Evolutionary conservation across 2,329 filamentous ascomycete species (phyloP).

Genomic region (Ophiostoma novo-ulmi): DNA sequence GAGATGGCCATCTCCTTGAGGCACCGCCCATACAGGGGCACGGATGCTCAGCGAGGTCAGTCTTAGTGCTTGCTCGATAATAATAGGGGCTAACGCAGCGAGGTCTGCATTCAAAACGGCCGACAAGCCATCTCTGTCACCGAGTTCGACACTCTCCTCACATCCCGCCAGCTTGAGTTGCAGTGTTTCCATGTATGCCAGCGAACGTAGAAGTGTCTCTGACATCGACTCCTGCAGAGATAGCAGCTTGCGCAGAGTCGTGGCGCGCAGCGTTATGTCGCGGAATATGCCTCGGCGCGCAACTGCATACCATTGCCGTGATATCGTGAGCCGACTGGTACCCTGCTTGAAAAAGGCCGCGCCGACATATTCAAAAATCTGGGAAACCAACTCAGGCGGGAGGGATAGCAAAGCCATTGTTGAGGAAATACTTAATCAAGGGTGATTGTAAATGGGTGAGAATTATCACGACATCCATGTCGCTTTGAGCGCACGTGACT

Average conservation of each 20-base stretch:
- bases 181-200: background rate
- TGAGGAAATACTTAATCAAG: background rate
- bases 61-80: background rate
- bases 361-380: background rate
- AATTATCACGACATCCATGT: too few species aligned
- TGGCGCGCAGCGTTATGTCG: background rate
- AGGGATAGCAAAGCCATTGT: background rate
- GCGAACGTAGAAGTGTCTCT: background rate
- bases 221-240: background rate
- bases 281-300: background rate
- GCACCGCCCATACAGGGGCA: background rate
- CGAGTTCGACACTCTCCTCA: background rate
- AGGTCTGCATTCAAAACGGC: background rate
- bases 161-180: background rate
- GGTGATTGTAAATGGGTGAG: too few species aligned
- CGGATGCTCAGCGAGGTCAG: background rate
- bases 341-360: background rate
- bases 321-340: background rate
- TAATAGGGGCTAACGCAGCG: background rate
- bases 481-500: too few species aligned
- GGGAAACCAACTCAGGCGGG: background rate
- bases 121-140: background rate
- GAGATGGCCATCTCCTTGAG: too few species aligned
- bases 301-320: background rate
- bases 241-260: background rate